Evolutionary conservation across 441 rosid species (phyloP).

Genomic region (Mallotus repandus): DNA sequence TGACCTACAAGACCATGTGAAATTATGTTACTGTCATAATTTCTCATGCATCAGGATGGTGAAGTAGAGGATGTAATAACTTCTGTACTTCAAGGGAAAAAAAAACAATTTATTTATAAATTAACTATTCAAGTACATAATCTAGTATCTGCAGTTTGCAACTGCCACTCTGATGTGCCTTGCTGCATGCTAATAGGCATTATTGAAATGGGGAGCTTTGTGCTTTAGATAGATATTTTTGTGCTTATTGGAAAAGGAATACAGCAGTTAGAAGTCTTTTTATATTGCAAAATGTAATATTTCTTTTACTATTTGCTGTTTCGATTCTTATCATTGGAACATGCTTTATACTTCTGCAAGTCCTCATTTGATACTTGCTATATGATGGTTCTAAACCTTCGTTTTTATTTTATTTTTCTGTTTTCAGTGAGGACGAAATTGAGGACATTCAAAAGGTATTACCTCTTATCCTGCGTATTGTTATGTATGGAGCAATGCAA

Average conservation of each 20-base stretch:
- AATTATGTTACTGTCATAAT: neutral
- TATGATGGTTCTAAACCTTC: neutral
- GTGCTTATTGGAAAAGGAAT: neutral
- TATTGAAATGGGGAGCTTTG: neutral
- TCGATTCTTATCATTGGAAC: constrained; percentile 2
- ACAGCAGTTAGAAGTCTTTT: neutral
- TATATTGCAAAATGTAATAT: neutral
- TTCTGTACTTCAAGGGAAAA: neutral
- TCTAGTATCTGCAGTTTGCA: neutral
- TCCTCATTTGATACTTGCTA: neutral
- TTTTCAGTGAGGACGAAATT: constrained; percentile 93
- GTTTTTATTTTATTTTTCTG: constrained; percentile 6
- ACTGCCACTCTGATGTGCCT: neutral
- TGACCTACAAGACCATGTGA: constrained; percentile 2
- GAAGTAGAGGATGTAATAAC: neutral
- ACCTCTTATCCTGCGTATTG: constrained; percentile 21
- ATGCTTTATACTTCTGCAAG: neutral
- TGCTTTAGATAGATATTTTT: neutral
- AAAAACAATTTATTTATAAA: neutral
- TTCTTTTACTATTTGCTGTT: neutral
- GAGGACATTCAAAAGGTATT: constrained; percentile 98
- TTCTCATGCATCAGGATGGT: neutral
- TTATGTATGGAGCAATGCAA: constrained; percentile 13
- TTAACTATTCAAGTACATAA: neutral
- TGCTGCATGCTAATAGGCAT: neutral